Conservation (phyloP, 169 alveolate genomes). For the Cryptosporidium xiaoi region DNA sequence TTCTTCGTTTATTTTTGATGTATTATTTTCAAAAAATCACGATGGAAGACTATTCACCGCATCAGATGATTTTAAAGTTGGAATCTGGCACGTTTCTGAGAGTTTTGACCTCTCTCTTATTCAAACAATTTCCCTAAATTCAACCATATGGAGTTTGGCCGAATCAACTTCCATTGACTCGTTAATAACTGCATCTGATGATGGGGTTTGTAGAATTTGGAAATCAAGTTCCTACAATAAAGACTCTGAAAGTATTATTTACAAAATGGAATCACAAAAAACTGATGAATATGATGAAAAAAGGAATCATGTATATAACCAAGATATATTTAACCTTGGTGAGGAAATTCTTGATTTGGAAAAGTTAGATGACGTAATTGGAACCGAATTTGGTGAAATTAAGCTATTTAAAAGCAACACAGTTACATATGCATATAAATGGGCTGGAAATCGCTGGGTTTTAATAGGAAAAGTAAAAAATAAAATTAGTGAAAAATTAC, state of each 20-base stretch:
- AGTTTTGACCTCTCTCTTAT: background rate
- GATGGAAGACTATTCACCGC: slow-evolving; percentile 51
- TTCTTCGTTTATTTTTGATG: slow-evolving; percentile 47
- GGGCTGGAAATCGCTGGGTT: slow-evolving; percentile 17
- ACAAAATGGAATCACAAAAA: background rate
- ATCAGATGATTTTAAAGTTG: slow-evolving; percentile 55
- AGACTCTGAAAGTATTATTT: background rate
- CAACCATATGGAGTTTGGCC: slow-evolving; percentile 54
- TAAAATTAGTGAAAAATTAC: background rate
- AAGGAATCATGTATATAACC: slow-evolving; percentile 1
- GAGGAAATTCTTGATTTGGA: slow-evolving; percentile 11
- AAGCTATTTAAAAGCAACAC: slow-evolving; percentile 2
- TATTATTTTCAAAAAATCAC: slow-evolving; percentile 18
- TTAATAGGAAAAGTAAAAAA: slow-evolving; percentile 12
- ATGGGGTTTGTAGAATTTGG: slow-evolving; percentile 55
- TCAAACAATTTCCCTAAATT: slow-evolving; percentile 3
- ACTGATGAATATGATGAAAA: background rate
- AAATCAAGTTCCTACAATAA: background rate
- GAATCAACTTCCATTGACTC: slow-evolving; percentile 30
- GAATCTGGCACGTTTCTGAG: slow-evolving; percentile 12
- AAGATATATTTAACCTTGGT: background rate
- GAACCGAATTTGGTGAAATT: slow-evolving; percentile 3
- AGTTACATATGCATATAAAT: slow-evolving; percentile 12
- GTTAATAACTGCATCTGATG: slow-evolving; percentile 49
- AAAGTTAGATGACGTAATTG: background rate